These are phyloP conservation scores for Nyctanthes arbortristis DNA, from an alignment of 257 asterid species.

Conservation along the genomic window DNA sequence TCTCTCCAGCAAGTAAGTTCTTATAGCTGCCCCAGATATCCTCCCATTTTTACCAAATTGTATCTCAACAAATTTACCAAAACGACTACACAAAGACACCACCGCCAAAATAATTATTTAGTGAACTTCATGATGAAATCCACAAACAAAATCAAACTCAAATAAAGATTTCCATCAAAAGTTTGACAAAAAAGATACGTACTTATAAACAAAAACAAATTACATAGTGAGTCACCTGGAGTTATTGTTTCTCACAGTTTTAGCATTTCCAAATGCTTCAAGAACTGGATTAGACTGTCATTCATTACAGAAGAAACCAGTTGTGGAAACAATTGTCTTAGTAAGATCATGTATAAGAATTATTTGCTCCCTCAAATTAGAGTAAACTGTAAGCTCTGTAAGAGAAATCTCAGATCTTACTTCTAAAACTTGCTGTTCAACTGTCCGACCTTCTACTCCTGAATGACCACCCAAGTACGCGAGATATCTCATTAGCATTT, in stretches of 20 bases:
- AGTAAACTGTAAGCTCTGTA: no score
- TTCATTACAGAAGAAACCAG: constrained; percentile 22
- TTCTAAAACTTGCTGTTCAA: constrained; percentile 98
- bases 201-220: constrained; percentile 22
- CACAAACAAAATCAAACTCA: constrained; percentile 16
- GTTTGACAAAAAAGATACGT: not conserved
- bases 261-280: constrained; percentile 99
- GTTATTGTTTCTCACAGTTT: constrained; percentile 92
- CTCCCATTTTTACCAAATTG: constrained; percentile 96
- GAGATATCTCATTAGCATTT: constrained; percentile 98
- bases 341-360: constrained; percentile 18
- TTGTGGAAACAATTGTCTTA: constrained; percentile 14
- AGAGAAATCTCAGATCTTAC: no score
- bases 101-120: constrained; percentile 16
- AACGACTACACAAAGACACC: constrained; percentile 64
- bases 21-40: constrained; percentile 97
- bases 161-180: no score
- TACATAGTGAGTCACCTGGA: constrained; percentile 64
- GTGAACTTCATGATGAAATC: not conserved
- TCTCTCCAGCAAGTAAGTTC: constrained; percentile 97
- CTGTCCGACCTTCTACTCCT: constrained; percentile 98
- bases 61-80: constrained; percentile 99
- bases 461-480: constrained; percentile 96
- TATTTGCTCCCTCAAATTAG: no score
- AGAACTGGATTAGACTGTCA: constrained; percentile 96